Base-by-base conservation (phyloP, 2,329 filamentous ascomycete species). In the Trichoderma sp. region DNA sequence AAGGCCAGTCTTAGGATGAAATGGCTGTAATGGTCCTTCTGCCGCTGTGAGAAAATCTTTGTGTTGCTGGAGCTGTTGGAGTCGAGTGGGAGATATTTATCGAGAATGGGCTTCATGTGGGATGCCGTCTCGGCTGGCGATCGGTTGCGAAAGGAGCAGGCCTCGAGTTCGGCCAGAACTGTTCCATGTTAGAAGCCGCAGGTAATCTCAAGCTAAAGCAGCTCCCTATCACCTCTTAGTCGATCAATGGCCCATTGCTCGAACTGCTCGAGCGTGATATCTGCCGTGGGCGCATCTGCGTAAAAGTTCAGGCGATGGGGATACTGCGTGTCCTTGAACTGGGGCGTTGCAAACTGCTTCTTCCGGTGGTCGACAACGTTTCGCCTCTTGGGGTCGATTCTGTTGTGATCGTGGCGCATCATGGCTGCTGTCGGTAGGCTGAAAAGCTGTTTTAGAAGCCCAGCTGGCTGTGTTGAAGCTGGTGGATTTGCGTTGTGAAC, bases 201-300 rank as follows among this genome's bases (percentile, higher is more conserved):
- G 3, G 24, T 21, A 13, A 11, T 8, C 11, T 55, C 3, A 14
- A 40, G 2, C 5, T 1, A 24, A 21, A n/a, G 5, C 3, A 43
- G 35, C 16, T 10, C 40, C 13, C 2, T 2, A 1, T 66, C 83
- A 93, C 93, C 88, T 82, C 93, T 91, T 73, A 99, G 80, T 69
- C 96, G 87, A 76, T 97, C 92, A 76, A 99, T 98, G 13, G 94
- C 96, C 96, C 96, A 99, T 86, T 97, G 94, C 79, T 99, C 96
- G 76, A 99, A 99, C 78, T 99, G 91, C 78, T 99, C 96, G 53
- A 99, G 89, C 0, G 93, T 97, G 74, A 99, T 96, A 77, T 99
- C 96, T 59, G 92, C 92, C 0, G 94, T 97, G 0, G 96, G 96
- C 57, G 96, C 92, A 31, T 91, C 86, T 55, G 89, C 83, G 82